Evolutionary conservation across 2,329 filamentous ascomycete genomes (phyloP), one percentile per base, ranked within the genome.

Genomic region (Monilinia aucupariae): DNA sequence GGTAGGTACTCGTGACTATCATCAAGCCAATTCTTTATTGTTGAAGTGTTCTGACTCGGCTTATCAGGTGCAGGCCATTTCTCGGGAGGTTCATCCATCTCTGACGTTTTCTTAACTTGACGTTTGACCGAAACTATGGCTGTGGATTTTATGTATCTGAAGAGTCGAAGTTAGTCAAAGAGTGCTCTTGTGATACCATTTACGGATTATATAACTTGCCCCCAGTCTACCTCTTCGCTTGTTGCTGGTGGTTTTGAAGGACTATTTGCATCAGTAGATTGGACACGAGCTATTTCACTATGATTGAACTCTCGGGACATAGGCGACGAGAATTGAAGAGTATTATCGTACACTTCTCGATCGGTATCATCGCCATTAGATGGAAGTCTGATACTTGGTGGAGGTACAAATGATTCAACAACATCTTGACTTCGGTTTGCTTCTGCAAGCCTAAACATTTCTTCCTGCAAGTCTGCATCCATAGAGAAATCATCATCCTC

Each of bases 1-100:
- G 58, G 70, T 37, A 65, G 45, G 48, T 71, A 72, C 59, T 73
- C 71, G 43, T 71, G 64, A 27, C 64, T 70, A 52, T 72, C 70
- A 45, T 73, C 67, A 17, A 68, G 32, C 37, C 50, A 41, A 13
- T 3, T 13, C 17, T 49, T 50, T 39, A 39, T 39, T 20, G n/a
- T 20, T 34, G 7, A 3, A 25, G 48, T 49, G 34, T 15, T 50
- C 39, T 50, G 43, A 39, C 7, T 27, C 8, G 22, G 8, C 22
- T 27, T 8, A 27, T 39, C 17, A 37, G 43, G 9, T 12, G 43
- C 4, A 27, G 43, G 4, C 17, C 3, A 32, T 39, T 10, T 45
- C 50, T n/a, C 22, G 0, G 55, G 32, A 9, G 15, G 32, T 20
- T 37, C 30, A 39, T 39, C 12, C 13, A 37, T 27, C 13, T 15